phyloP scores from a whole-genome alignment of 176 grass and related monocot genomes.

The Musa itinerans region DNA sequence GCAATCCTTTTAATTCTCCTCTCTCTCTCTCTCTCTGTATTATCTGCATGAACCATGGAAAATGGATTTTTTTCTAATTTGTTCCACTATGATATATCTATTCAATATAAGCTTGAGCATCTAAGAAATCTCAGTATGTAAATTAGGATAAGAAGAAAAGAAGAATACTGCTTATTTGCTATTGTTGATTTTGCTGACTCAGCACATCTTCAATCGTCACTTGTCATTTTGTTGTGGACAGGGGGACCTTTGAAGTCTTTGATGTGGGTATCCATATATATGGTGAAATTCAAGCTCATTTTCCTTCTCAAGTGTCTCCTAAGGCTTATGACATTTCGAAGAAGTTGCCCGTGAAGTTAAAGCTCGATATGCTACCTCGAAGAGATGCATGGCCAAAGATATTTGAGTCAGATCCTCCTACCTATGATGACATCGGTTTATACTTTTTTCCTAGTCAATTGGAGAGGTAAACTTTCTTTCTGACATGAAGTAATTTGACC shows the following conservation, averaged over 20 bases:
- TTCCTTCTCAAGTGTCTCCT: conserved; percentile 26
- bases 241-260: conserved; percentile 54
- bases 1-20: not conserved
- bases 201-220: not conserved
- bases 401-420: conserved; percentile 44
- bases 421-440: conserved; percentile 53
- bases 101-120: no score
- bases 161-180: not conserved
- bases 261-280: conserved; percentile 29
- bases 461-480: conserved; percentile 24
- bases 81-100: no score
- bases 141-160: not conserved
- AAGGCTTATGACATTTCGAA: conserved; percentile 47
- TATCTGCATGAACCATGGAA: no score
- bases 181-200: not conserved
- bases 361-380: conserved; percentile 44
- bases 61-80: no score
- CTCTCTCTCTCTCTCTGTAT: no score
- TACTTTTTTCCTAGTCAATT: conserved; percentile 39
- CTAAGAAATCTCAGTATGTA: not conserved
- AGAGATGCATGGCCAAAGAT: conserved; percentile 44
- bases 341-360: conserved; percentile 45
- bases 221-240: conserved; percentile 20
- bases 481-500: not conserved
- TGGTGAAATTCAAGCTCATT: conserved; percentile 48